These are phyloP conservation scores for Phaeophleospora eucalypticola DNA, from an alignment of 2,329 filamentous ascomycete species.

Conservation along the genomic window DNA sequence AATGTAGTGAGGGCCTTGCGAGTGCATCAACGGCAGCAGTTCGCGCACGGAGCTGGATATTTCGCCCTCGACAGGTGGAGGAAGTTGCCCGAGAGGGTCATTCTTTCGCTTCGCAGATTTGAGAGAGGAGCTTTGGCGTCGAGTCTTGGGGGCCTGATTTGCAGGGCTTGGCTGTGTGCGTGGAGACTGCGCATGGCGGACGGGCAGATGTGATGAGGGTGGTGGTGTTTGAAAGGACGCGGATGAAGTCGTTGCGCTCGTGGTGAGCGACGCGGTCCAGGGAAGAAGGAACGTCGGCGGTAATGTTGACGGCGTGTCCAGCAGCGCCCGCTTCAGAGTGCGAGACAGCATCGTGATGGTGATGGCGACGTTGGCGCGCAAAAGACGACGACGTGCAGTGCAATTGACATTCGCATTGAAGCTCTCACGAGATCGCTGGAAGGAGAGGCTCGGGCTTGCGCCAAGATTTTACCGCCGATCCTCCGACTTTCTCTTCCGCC, in stretches of 20 bases:
- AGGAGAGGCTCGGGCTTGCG: constrained; percentile 1
- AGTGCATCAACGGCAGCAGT: constrained; percentile 66
- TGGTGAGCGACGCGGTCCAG: constrained; percentile 45
- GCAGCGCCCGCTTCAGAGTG: constrained; percentile 59
- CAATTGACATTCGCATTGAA: too few relatives aligned
- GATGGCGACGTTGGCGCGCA: not conserved
- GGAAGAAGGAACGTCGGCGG: constrained; percentile 53
- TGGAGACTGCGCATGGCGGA: too few relatives aligned
- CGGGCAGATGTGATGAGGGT: not conserved
- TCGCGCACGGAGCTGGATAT: constrained; percentile 52
- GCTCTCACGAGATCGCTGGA: too few relatives aligned
- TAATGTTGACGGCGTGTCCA: constrained; percentile 55
- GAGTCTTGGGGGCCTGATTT: too few relatives aligned
- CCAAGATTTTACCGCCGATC: not conserved
- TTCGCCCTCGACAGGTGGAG: constrained; percentile 36
- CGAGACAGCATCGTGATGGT: constrained; percentile 41
- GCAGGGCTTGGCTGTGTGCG: too few relatives aligned
- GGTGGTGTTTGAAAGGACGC: too few relatives aligned
- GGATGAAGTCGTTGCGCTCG: constrained; percentile 19
- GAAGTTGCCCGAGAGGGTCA: too few relatives aligned
- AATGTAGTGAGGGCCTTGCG: constrained; percentile 73
- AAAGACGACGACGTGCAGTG: constrained; percentile 2
- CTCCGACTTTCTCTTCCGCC: not conserved
- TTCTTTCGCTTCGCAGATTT: too few relatives aligned
- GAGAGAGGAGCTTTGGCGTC: too few relatives aligned